Base-by-base conservation (phyloP, 495 filamentous ascomycete species). In the Choiromyces venosus region DNA sequence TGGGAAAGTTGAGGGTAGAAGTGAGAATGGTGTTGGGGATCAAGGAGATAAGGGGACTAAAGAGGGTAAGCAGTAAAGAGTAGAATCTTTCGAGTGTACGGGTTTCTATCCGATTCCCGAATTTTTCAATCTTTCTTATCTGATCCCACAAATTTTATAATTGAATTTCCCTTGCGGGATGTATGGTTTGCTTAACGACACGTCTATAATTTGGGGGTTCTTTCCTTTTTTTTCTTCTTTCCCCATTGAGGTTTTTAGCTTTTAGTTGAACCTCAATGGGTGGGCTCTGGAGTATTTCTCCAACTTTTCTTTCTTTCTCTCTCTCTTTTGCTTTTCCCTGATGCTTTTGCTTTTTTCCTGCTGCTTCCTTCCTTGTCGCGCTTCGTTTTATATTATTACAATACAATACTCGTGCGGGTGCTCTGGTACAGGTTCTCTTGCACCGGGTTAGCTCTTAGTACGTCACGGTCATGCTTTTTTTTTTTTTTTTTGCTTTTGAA, bases 1-100 rank as follows among this genome's bases (percentile, higher is more conserved):
- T 61, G 78, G 78, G n/a, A 74, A 56, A 69, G 38, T 39, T 67
- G n/a, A 66, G 38, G 66, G 66, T 19, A 42, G 38, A 66, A 33
- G 66, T 42, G 75, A 12, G 65, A 64, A 9, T 39, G 66, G 21
- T 18, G 42, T 44, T 21, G 65, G 37, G 56, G 39, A 73, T 18
- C 21, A 40, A n/a, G 67, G 40, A 39, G 46, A 71, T 68, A 44
- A 68, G 46, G 56, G 25, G 35, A 21, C 33, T 40, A 69, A n/a
- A 64, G 68, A 68, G 33, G 42, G 39, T n/a, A 36, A 42, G 52
- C 65, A 69, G 19, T 67, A 74, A 37, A 21, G 65, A 37, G 33
- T 29, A 29, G 46, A 29, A 56, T 25, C 46, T 10, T 25, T 25
- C 9, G n/a, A 56, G 46, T 1, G 5, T 56, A 14, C 46, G 46